Base-by-base conservation (phyloP, 805 yeast genomes). In the Candida jianshihensis region DNA sequence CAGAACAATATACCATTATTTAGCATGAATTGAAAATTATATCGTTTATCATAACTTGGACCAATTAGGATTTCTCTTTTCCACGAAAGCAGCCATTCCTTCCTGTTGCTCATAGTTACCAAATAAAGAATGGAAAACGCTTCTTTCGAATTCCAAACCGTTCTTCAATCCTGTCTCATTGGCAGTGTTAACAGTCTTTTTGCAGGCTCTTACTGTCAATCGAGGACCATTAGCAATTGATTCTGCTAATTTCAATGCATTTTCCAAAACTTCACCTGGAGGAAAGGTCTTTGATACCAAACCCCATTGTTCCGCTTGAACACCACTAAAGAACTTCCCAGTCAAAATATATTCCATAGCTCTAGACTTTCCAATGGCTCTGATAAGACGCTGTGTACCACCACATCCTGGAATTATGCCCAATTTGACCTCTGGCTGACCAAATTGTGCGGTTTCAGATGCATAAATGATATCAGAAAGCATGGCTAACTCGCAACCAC, bases 1-100 rank as follows among this genome's bases (percentile, higher is more conserved):
- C 42, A 59, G 76, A 32, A 65, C 67, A 34, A 42, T 73, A 6
- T 86, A 83, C 56, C 78, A 75, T 47, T 84, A 84, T 54, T 61
- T 84, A 38, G 94, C 90, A 34, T 74, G 51, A 48, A 31, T n/a
- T 7, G 16, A 13, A 7, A 6, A 19, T 19, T 17, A 16, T 17
- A 28, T 14, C 29, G 9, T 14, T 28, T 17, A 19, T 38, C 30
- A 49, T 30, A 49, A 30, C 30, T 48, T 48, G 9, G 44, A 16
- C 38, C 47, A 66, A 4, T 52, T 49, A 5, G 71, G 57, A 49
- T 51, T 52, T 44, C 71, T 60, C 54, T 66, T 68, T 42, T 66
- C 70, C n/a, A 63, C 57, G 48, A 71, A 71, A 11, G 75, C 75
- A 26, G 56, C 37, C 75, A 71, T 70, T 10, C 76, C 76, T 48